Evolutionary conservation across 352 stramenopile species (phyloP).

Genomic region (Phytopythium delawarense): DNA sequence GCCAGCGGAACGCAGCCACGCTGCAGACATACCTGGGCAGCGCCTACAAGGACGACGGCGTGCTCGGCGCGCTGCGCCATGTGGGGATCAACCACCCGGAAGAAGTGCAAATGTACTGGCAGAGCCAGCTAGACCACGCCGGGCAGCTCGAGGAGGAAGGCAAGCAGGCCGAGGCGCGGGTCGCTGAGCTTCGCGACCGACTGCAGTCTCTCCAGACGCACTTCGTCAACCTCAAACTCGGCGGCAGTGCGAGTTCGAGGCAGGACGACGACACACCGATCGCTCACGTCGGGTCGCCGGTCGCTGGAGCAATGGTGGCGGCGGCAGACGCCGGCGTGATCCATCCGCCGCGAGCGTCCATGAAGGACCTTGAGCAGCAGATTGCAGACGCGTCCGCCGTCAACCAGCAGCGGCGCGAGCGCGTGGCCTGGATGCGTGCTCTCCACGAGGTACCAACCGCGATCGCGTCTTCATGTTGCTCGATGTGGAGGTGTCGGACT

Average conservation of each 20-base stretch:
- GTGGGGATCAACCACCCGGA: conserved; percentile 79
- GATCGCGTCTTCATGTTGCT: not conserved
- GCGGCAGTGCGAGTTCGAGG: conserved; percentile 29
- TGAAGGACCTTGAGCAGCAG: conserved; percentile 69
- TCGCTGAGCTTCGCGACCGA: conserved; percentile 54
- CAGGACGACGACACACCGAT: conserved; percentile 14
- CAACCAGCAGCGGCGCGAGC: conserved; percentile 74
- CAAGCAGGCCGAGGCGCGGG: conserved; percentile 49
- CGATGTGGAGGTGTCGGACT: not conserved
- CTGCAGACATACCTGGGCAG: conserved; percentile 71
- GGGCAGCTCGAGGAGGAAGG: conserved; percentile 66
- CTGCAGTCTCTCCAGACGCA: conserved; percentile 52
- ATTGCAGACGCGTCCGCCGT: conserved; percentile 36
- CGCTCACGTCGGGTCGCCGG: conserved; percentile 3
- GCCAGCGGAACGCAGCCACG: conserved; percentile 52
- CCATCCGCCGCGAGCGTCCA: not conserved
- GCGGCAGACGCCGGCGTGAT: conserved; percentile 8
- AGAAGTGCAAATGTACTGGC: conserved; percentile 68
- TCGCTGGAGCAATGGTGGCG: conserved; percentile 1
- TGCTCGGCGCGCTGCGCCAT: conserved; percentile 65
- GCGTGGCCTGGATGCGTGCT: conserved; percentile 40
- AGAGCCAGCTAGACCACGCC: conserved; percentile 72
- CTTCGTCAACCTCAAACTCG: conserved; percentile 73
- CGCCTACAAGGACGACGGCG: conserved; percentile 66
- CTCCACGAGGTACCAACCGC: conserved; percentile 45